Conservation (phyloP, 352 stramenopile species). For the Globisporangium paddicum region DNA sequence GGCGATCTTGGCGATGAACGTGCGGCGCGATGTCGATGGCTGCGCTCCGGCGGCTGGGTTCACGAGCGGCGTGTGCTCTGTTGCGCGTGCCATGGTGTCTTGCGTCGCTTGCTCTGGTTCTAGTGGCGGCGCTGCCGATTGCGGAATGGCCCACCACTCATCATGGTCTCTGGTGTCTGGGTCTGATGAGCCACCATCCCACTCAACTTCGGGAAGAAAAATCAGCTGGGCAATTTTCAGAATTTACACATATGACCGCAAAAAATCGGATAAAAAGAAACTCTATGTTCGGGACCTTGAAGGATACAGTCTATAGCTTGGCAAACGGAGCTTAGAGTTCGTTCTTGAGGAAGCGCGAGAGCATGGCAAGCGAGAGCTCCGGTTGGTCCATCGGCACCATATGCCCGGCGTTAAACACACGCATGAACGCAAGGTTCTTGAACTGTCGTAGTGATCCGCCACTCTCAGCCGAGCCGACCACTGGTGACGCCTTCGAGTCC, state of each 20-base stretch:
- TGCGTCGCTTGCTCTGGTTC: neutral
- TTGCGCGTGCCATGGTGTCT: neutral
- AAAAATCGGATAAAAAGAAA: no score
- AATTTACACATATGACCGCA: neutral
- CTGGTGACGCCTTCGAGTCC: neutral
- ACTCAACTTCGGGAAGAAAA: neutral
- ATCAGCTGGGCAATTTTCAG: neutral
- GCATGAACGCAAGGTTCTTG: conserved; percentile 88
- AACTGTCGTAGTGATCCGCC: conserved; percentile 29
- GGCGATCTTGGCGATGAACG: neutral
- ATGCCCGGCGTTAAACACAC: conserved; percentile 92
- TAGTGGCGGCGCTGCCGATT: neutral
- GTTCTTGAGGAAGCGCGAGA: conserved; percentile 38
- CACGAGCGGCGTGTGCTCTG: neutral
- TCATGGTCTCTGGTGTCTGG: neutral
- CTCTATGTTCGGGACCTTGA: no score
- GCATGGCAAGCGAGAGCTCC: conserved; percentile 46
- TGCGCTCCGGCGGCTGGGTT: neutral
- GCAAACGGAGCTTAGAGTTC: neutral
- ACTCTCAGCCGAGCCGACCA: neutral
- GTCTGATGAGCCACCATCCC: neutral
- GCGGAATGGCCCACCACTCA: neutral
- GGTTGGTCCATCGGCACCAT: conserved; percentile 94
- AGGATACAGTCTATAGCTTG: no score
- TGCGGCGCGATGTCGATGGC: neutral